phyloP scores from a whole-genome alignment of 352 stramenopile species.

The Hyaloperonospora brassicae region DNA sequence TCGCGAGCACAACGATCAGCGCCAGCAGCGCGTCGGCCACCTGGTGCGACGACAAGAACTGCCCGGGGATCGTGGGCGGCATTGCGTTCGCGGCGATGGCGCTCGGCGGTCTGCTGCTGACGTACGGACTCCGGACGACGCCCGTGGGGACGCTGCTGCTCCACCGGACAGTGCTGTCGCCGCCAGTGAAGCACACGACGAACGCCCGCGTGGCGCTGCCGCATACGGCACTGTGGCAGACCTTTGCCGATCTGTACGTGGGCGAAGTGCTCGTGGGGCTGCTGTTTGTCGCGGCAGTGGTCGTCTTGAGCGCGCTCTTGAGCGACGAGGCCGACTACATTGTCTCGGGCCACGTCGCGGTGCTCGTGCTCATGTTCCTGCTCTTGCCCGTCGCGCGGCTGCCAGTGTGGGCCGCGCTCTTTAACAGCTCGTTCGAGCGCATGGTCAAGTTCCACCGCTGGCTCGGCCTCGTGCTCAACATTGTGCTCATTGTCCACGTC shows the following conservation, averaged over 20 bases:
- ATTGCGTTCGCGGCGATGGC: conserved; percentile 46
- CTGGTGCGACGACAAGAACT: conserved; percentile 62
- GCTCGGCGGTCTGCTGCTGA: conserved; percentile 42
- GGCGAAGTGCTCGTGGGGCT: conserved; percentile 59
- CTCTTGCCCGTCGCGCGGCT: conserved; percentile 58
- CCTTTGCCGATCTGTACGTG: conserved; percentile 43
- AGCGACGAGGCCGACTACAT: conserved; percentile 28
- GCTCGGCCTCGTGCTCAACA: conserved; percentile 52
- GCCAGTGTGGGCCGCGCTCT: conserved; percentile 58
- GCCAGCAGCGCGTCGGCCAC: conserved; percentile 17
- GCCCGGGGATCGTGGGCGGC: conserved; percentile 47
- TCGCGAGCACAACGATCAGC: conserved; percentile 19
- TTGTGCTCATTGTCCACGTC: conserved; percentile 55
- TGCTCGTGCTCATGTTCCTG: conserved; percentile 77
- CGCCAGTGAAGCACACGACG: conserved; percentile 45
- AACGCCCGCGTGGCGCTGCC: conserved; percentile 37
- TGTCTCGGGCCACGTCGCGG: conserved; percentile 43
- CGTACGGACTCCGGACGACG: conserved; percentile 30
- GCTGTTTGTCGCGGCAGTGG: conserved; percentile 47
- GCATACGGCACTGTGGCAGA: conserved; percentile 44
- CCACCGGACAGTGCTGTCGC: conserved; percentile 37
- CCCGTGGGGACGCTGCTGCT: conserved; percentile 35
- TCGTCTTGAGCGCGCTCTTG: conserved; percentile 37
- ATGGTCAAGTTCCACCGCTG: conserved; percentile 83
- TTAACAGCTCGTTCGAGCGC: conserved; percentile 69